Percentiles rank a stretch among this genome's conserved stretches.
Evolutionary conservation across 768 basidiomycete genomes (phyloP).

Genomic region (Boletus sensibilis): DNA sequence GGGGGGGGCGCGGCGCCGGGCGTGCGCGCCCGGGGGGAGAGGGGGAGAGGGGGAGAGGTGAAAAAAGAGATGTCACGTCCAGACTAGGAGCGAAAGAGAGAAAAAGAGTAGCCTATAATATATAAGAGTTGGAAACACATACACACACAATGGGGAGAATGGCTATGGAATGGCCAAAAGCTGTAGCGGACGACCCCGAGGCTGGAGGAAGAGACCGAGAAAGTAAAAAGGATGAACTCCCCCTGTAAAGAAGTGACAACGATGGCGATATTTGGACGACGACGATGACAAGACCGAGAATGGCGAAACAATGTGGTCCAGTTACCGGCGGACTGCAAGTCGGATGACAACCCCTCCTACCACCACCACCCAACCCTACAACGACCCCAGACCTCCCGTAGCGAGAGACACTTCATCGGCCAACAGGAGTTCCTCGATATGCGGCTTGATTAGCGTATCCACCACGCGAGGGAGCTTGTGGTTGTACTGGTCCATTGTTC

Average conservation of each 20-base stretch:
- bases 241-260: slow-evolving; percentile 6
- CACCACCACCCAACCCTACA: background rate
- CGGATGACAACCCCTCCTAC: slow-evolving; percentile 8
- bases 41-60: background rate
- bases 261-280: slow-evolving; percentile 11
- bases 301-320: slow-evolving; percentile 13
- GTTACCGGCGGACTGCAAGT: slow-evolving; percentile 13
- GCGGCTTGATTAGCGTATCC: slow-evolving; percentile 24
- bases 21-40: too few relatives aligned
- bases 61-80: slow-evolving; percentile 18
- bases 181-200: slow-evolving; percentile 14
- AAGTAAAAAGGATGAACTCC: slow-evolving; percentile 12
- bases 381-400: background rate
- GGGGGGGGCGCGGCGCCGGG: too few relatives aligned
- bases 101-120: slow-evolving; percentile 29
- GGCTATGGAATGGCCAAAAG: slow-evolving; percentile 10
- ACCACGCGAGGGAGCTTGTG: slow-evolving; percentile 24
- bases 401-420: slow-evolving; percentile 22
- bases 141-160: slow-evolving; percentile 16
- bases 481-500: slow-evolving; percentile 22
- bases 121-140: slow-evolving; percentile 31
- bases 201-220: slow-evolving; percentile 10
- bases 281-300: slow-evolving; percentile 16
- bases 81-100: slow-evolving; percentile 18
- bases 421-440: slow-evolving; percentile 30